A percentile compares a stretch with the other conserved stretches of the same genome.
These are phyloP conservation scores for Penicillium sp. DNA, from an alignment of 2,329 filamentous ascomycete genomes.

Conservation along the genomic window DNA sequence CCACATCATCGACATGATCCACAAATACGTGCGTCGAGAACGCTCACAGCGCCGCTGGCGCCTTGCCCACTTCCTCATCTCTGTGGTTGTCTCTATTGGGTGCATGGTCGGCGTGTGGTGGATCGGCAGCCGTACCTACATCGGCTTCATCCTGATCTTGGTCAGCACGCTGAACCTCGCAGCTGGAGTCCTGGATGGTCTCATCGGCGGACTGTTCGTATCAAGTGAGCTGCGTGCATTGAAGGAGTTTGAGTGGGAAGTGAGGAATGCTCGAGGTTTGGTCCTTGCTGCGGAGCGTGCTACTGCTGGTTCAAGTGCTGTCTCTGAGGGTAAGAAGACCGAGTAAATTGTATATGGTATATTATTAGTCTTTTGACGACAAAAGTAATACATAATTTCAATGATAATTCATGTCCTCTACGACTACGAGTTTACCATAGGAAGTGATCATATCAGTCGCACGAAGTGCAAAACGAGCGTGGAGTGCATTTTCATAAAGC, in stretches of 20 bases:
- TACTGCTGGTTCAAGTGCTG: neutral
- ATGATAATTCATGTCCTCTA: neutral
- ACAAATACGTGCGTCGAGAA: slow-evolving; percentile 69
- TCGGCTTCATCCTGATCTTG: slow-evolving; percentile 76
- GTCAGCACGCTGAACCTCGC: slow-evolving; percentile 74
- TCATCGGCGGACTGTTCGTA: slow-evolving; percentile 85
- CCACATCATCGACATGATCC: slow-evolving; percentile 69
- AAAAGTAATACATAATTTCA: neutral
- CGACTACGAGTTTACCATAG: neutral
- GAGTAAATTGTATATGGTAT: neutral
- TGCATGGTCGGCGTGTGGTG: slow-evolving; percentile 86
- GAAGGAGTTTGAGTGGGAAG: slow-evolving; percentile 92
- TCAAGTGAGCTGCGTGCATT: slow-evolving; percentile 77
- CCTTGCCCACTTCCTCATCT: slow-evolving; percentile 68
- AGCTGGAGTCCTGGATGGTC: slow-evolving; percentile 75
- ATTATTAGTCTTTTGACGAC: neutral
- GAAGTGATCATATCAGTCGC: neutral
- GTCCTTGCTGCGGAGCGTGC: slow-evolving; percentile 17
- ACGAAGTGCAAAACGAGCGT: slow-evolving; percentile 21
- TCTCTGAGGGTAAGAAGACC: neutral
- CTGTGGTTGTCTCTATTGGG: slow-evolving; percentile 65
- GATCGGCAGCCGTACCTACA: slow-evolving; percentile 65
- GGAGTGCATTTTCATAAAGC: slow-evolving; percentile 16
- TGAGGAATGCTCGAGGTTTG: slow-evolving; percentile 61
- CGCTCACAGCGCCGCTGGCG: slow-evolving; percentile 69